A percentile compares a stretch with the other conserved stretches of the same genome.
Conservation (phyloP, 805 yeast genomes). For the Candida morakotiae region DNA sequence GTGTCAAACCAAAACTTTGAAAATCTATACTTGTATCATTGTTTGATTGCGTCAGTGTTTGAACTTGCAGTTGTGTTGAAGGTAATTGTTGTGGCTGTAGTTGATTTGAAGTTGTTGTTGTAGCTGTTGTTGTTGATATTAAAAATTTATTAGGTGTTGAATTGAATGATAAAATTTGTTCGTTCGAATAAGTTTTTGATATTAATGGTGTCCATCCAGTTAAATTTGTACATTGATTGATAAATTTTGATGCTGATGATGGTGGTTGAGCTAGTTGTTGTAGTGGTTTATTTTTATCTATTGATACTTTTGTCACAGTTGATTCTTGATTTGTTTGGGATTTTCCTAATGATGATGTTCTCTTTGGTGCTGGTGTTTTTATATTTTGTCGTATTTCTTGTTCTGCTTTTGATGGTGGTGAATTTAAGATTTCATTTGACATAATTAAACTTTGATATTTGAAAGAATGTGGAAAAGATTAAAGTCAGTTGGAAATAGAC, state of each 20-base stretch:
- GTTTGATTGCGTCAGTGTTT: neutral
- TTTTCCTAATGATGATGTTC: neutral
- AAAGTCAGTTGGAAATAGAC: neutral
- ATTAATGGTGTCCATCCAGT: conserved; percentile 44
- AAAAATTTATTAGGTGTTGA: conserved; percentile 32
- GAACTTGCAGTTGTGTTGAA: neutral
- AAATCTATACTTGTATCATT: conserved; percentile 8
- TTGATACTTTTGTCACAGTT: neutral
- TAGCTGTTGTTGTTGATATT: conserved; percentile 8
- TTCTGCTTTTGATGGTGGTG: conserved; percentile 36
- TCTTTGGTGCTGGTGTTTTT: conserved; percentile 7
- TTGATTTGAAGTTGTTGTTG: too few species aligned
- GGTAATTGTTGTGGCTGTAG: conserved; percentile 7
- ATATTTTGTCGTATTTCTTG: neutral
- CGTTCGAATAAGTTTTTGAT: conserved; percentile 33
- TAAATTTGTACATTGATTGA: conserved; percentile 13
- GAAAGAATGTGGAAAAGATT: too few species aligned
- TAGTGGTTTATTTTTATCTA: conserved; percentile 1
- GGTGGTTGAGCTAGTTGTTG: conserved; percentile 13
- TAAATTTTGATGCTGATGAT: conserved; percentile 19
- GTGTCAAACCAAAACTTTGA: conserved; percentile 36
- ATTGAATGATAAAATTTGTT: conserved; percentile 27
- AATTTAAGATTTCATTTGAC: conserved; percentile 28
- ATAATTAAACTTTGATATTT: too few species aligned
- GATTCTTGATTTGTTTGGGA: conserved; percentile 2